Evolutionary conservation across 306 rosid genomes (phyloP), one percentile per base, ranked within the genome.

Genomic region (Vigna unguiculata): DNA sequence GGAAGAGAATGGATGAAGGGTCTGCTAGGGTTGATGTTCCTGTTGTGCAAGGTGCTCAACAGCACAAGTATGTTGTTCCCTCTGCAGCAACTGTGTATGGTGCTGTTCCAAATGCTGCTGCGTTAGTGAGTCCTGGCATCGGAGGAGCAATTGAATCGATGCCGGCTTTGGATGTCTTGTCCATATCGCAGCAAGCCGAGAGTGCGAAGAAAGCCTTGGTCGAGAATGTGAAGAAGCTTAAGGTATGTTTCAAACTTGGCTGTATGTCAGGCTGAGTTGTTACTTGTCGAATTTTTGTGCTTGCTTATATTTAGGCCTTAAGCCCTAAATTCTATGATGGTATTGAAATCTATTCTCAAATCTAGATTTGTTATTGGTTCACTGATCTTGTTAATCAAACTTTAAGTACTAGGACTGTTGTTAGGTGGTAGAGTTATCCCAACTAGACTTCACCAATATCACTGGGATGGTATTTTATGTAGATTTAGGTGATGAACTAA

Each of bases 1-100:
- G 98, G 78, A 95, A 95, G 88, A 89, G 96, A 77, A 85, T 86
- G 89, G 98, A 92, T 80, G 93, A 95, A 74, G 94, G 97, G 51
- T 22, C 90, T 78, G 68, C 73, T 64, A 83, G 97, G 83, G 95
- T 67, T 67, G 85, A 82, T 72, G 86, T 84, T 75, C 76, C 92
- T 79, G 88, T 83, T 19, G 88, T 80, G 74, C 91, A 86, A 45
- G 83, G 51, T 86, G 81, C 67, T 38, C 90, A 87, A 76, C 96
- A 83, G 20, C 86, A 82, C 9, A 88, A 82, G 73, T 78, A 75
- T 77, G 81, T 72, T 69, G 81, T 51, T 66, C 81, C 88, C 61
- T 79, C 93, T 15, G 79, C 77, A 1, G 62, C 80, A 16, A 17
- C 79, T 15, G 92, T 79, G 40, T 88, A 85, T 77, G 80, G 86